Conservation (phyloP, 441 rosid species). For the Raphanus hybrid region DNA sequence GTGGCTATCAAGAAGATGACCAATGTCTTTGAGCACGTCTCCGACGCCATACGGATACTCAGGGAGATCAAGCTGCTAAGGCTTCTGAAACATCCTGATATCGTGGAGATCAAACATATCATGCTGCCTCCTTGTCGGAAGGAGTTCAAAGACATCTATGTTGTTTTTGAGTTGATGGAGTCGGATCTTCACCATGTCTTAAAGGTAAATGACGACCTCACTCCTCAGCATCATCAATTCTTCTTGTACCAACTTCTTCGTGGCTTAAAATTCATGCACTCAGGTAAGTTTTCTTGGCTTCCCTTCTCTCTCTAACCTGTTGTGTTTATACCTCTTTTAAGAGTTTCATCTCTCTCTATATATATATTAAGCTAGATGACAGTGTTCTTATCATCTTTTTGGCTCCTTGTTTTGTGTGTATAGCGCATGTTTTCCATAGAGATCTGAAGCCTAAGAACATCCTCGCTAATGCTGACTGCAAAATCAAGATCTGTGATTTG, state of each 20-base stretch:
- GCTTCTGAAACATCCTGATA: conserved; percentile 84
- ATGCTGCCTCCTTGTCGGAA: conserved; percentile 97
- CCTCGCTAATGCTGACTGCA: conserved; percentile 98
- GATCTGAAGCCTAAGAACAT: conserved; percentile 96
- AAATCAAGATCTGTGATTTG: conserved; percentile 96
- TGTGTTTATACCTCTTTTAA: conserved; percentile 1
- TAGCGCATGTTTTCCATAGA: conserved; percentile 95
- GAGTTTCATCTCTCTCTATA: background rate
- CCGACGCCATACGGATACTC: conserved; percentile 91
- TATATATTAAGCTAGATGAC: background rate
- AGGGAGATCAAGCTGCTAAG: conserved; percentile 98
- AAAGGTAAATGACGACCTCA: conserved; percentile 88
- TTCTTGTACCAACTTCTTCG: conserved; percentile 99
- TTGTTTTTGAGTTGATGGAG: conserved; percentile 99
- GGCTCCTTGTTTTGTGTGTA: conserved; percentile 13
- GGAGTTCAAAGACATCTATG: conserved; percentile 93
- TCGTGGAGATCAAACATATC: conserved; percentile 88
- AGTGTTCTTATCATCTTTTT: conserved; percentile 14
- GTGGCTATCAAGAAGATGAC: conserved; percentile 98
- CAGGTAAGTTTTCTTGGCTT: conserved; percentile 59
- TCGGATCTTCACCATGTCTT: conserved; percentile 97
- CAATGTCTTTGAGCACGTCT: conserved; percentile 90
- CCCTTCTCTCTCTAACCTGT: conserved; percentile 16
- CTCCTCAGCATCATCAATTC: conserved; percentile 93
- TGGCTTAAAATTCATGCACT: conserved; percentile 88